Percentiles rank a stretch among this genome's conserved stretches.
phyloP scores from a whole-genome alignment of 2,329 filamentous ascomycete genomes.

The Ophiostoma tasmaniense region DNA sequence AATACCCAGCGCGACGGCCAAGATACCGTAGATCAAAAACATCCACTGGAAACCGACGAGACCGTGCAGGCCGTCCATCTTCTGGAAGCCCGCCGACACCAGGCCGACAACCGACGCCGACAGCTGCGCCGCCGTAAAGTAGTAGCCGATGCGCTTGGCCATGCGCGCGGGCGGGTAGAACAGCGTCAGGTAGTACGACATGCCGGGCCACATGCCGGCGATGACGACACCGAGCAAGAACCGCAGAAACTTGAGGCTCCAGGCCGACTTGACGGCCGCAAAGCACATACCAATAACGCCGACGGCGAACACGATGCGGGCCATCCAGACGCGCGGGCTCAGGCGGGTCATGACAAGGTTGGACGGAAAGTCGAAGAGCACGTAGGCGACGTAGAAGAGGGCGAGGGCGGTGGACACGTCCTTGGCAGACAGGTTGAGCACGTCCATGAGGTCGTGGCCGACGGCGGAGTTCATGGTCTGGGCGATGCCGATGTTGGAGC shows the following conservation, averaged over 20 bases:
- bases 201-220: slow-evolving; percentile 91
- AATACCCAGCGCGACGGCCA: slow-evolving; percentile 64
- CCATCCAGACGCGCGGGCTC: slow-evolving; percentile 85
- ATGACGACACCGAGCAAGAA: slow-evolving; percentile 80
- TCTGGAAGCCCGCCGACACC: slow-evolving; percentile 82
- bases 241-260: slow-evolving; percentile 82
- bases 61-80: slow-evolving; percentile 73
- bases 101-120: slow-evolving; percentile 83
- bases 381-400: slow-evolving; percentile 87
- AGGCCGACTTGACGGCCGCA: slow-evolving; percentile 69
- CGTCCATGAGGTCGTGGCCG: slow-evolving; percentile 65
- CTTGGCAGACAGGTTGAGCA: slow-evolving; percentile 60
- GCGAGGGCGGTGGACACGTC: slow-evolving; percentile 79
- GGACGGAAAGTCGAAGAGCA: slow-evolving; percentile 79
- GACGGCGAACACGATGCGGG: slow-evolving; percentile 79
- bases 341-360: slow-evolving; percentile 82
- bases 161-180: slow-evolving; percentile 85
- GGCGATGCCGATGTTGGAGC: slow-evolving; percentile 86
- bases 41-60: slow-evolving; percentile 85
- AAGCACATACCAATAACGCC: slow-evolving; percentile 78
- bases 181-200: slow-evolving; percentile 85
- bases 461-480: slow-evolving; percentile 77
- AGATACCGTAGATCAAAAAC: slow-evolving; percentile 79
- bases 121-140: slow-evolving; percentile 78
- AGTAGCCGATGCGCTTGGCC: slow-evolving; percentile 80